Conservation (phyloP, 352 stramenopile genomes). For the Phytophthora brassicae region DNA sequence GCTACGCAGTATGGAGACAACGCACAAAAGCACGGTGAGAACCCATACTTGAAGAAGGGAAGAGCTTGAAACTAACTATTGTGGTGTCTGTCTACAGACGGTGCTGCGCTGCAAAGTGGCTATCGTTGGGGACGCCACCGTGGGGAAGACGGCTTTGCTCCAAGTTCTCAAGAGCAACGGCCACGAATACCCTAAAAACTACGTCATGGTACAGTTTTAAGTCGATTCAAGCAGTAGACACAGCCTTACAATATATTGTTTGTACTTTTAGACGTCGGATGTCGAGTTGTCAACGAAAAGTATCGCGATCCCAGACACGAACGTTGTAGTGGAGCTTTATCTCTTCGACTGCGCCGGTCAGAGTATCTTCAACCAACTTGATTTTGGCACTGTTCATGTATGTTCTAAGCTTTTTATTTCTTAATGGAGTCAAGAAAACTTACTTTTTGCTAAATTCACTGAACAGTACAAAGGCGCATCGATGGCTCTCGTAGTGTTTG, state of each 20-base stretch:
- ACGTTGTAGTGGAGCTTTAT: slow-evolving; percentile 92
- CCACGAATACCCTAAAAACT: slow-evolving; percentile 94
- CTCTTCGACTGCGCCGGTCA: slow-evolving; percentile 93
- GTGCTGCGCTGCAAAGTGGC: slow-evolving; percentile 91
- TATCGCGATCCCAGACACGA: slow-evolving; percentile 87
- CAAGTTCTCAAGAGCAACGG: slow-evolving; percentile 92
- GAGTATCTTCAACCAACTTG: slow-evolving; percentile 94
- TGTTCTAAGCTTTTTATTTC: slow-evolving; percentile 3
- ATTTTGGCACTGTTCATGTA: slow-evolving; percentile 84
- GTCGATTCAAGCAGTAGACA: neutral
- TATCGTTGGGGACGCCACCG: slow-evolving; percentile 88
- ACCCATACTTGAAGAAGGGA: neutral
- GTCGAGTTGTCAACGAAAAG: slow-evolving; percentile 92
- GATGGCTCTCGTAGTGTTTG: slow-evolving; percentile 78
- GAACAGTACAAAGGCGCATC: slow-evolving; percentile 73
- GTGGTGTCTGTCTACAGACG: slow-evolving; percentile 36
- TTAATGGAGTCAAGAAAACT: neutral
- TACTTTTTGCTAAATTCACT: neutral
- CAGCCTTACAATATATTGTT: neutral
- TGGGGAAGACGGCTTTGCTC: slow-evolving; percentile 90
- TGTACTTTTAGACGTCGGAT: slow-evolving; percentile 71
- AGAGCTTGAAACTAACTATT: neutral
- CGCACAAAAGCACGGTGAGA: slow-evolving; percentile 83
- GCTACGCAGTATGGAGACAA: slow-evolving; percentile 91
- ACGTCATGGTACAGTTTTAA: slow-evolving; percentile 87